These are phyloP conservation scores for Angomonas desouzai DNA, from an alignment of 208 protist genomes.

Conservation along the genomic window DNA sequence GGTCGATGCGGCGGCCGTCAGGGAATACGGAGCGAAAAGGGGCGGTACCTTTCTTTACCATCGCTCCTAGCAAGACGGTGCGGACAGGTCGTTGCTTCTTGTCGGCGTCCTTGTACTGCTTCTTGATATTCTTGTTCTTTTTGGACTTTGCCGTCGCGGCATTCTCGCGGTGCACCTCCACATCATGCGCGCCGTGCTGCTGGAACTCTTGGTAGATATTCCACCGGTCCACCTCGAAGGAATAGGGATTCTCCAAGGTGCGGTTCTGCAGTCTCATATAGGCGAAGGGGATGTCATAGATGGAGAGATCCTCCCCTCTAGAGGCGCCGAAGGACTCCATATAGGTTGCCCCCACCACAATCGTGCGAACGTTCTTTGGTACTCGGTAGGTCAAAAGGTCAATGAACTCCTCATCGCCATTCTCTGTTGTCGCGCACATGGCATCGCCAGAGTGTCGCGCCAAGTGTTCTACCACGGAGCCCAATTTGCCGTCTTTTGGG, in stretches of 20 bases:
- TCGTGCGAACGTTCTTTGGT: conserved; percentile 44
- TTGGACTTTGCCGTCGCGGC: conserved; percentile 11
- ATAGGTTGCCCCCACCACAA: conserved; percentile 56
- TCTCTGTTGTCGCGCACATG: conserved; percentile 31
- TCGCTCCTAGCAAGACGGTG: conserved; percentile 43
- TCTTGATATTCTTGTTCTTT: conserved; percentile 10
- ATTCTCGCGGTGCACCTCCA: conserved; percentile 20
- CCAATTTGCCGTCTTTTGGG: conserved; percentile 49
- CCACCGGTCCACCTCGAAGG: conserved; percentile 75
- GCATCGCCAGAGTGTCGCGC: conserved; percentile 68
- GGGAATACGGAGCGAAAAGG: conserved; percentile 37
- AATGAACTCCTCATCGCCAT: conserved; percentile 75
- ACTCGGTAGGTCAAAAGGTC: conserved; percentile 58
- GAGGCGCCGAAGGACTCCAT: conserved; percentile 46
- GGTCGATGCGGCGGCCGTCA: conserved; percentile 31
- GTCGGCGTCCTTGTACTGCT: conserved; percentile 19
- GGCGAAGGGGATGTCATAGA: conserved; percentile 63
- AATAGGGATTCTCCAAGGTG: conserved; percentile 49
- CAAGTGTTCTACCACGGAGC: conserved; percentile 31
- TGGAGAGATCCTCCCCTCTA: conserved; percentile 17
- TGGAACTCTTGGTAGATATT: conserved; percentile 34
- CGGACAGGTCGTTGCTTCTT: conserved; percentile 37
- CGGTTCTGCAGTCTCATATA: conserved; percentile 78
- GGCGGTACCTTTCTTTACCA: conserved; percentile 42
- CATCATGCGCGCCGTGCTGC: conserved; percentile 9